phyloP scores from a whole-genome alignment of 495 filamentous ascomycete species.

The Alectoria sarmentosa region DNA sequence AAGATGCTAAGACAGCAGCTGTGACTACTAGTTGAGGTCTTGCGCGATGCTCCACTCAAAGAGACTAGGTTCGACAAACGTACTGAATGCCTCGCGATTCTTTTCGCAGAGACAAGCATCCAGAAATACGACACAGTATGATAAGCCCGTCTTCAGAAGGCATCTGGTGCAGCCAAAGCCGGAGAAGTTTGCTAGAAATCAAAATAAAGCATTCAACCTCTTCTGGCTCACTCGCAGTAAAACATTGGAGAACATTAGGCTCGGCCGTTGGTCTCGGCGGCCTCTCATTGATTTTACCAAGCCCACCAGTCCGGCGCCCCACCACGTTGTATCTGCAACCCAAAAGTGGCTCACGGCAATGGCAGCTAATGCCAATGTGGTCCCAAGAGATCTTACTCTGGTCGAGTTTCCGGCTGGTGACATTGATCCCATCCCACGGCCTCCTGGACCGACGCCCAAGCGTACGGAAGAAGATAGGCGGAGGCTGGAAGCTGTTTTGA shows the following conservation, averaged over 20 bases:
- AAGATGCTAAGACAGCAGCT: neutral
- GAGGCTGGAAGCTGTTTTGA: neutral
- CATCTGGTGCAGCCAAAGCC: neutral
- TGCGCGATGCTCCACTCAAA: neutral
- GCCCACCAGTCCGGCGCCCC: neutral
- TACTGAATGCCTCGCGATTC: neutral
- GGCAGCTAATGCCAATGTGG: neutral
- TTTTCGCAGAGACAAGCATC: neutral
- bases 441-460: neutral
- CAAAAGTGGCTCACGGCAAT: neutral
- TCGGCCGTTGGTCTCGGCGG: neutral
- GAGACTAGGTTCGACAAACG: neutral
- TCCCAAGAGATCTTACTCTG: neutral
- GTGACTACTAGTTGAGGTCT: fast-evolving
- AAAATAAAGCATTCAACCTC: neutral
- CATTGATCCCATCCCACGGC: neutral
- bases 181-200: neutral
- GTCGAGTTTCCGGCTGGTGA: neutral
- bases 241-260: too few relatives aligned
- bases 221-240: too few relatives aligned
- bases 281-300: neutral
- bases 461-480: neutral
- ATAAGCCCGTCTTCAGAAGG: neutral
- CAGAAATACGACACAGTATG: neutral
- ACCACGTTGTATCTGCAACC: neutral